phyloP scores from a whole-genome alignment of 306 rosid genomes.

The Hippophae rhamnoides region DNA sequence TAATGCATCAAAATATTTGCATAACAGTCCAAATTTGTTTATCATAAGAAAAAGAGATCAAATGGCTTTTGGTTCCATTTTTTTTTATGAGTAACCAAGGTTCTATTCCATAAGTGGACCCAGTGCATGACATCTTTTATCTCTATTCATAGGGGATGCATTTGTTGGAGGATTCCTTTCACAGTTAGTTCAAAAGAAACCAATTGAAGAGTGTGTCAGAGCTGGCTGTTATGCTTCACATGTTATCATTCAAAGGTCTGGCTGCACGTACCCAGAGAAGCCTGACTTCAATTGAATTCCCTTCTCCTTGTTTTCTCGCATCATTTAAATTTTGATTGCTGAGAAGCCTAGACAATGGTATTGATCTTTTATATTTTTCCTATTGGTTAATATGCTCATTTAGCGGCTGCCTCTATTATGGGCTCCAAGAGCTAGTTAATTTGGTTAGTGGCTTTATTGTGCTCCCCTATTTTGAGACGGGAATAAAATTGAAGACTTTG shows the following conservation, averaged over 20 bases:
- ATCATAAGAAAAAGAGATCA: too few relatives aligned
- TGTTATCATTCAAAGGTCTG: constrained; percentile 84
- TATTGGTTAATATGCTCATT: too few relatives aligned
- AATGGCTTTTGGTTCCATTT: too few relatives aligned
- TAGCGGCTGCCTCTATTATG: too few relatives aligned
- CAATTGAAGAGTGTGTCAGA: constrained; percentile 67
- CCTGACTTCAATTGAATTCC: constrained; percentile 46
- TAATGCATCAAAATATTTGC: background rate
- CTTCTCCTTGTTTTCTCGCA: background rate
- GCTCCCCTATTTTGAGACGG: too few relatives aligned
- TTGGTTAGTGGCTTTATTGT: too few relatives aligned
- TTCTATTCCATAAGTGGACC: background rate
- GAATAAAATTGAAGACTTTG: too few relatives aligned
- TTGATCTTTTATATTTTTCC: too few relatives aligned
- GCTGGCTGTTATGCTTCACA: constrained; percentile 87
- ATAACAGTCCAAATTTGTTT: background rate
- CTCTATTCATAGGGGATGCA: constrained; percentile 67
- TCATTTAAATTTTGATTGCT: background rate
- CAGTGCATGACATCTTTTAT: background rate
- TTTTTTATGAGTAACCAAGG: too few relatives aligned
- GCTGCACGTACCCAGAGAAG: constrained; percentile 92
- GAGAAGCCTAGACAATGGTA: too few relatives aligned
- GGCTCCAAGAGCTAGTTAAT: too few relatives aligned
- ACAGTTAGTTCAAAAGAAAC: constrained; percentile 63
- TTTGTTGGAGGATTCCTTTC: constrained; percentile 95